Base-by-base conservation (phyloP, 495 filamentous ascomycete species). In the Podospora pseudocomata region DNA sequence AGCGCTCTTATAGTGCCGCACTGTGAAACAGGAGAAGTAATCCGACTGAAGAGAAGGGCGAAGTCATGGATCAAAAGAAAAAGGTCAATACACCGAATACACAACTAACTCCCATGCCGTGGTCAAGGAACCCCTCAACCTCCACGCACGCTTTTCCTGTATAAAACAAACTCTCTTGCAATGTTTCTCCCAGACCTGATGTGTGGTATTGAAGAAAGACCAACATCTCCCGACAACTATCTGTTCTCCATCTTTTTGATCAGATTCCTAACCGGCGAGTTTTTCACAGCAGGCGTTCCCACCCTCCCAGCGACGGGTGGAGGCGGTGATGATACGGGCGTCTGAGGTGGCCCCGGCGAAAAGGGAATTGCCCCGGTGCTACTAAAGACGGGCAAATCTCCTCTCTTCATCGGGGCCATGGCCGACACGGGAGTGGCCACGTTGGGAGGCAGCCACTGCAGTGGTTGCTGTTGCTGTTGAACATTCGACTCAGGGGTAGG, bases 391-490 rank as follows among this genome's bases (percentile, higher is more conserved):
- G 78, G 77, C 13, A 77, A 68, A 9, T 74, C 72, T 20, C 44
- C 66, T 59, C 74, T 76, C 49, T 63, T 70, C 56, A 73, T 73
- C 18, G 66, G 75, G 11, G 69, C 61, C 28, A 70, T 69, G 9
- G 69, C 49, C 44, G 70, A 68, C 13, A 70, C 61, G 26, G 77
- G 73, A 16, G 68, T 39, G n/a, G 58, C 57, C 63, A 64, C 61
- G 54, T 78, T 81, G 2, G 80, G 80, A 28, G 77, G 78, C 5
- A 80, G 68, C 71, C 80, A 79, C 59, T 77, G 76, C 63, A 82
- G 63, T 7, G 79, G 75, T 3, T 72, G 66, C 1, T 70, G 65
- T 59, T 75, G 65, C 23, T 68, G 65, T 7, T 71, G 64, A 5
- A 71, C 4, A 2, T n/a, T 65, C 11, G 77, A 68, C 13, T 63